Evolutionary conservation across 2,329 filamentous ascomycete species (phyloP).

Genomic region (Diaporthe destruens): DNA sequence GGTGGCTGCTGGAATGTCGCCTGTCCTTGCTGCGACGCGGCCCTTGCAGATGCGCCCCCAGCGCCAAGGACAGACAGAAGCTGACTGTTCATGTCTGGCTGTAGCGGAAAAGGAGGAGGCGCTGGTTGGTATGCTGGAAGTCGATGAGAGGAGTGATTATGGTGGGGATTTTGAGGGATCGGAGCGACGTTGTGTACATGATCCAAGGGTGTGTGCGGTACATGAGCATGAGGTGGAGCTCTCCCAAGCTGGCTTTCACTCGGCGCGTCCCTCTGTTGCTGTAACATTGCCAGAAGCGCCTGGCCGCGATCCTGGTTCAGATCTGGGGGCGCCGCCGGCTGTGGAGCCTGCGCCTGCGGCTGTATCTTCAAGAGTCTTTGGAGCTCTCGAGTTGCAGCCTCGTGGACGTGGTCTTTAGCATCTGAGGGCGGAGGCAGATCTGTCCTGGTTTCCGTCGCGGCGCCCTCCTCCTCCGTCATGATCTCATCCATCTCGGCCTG

Average conservation of each 20-base stretch:
- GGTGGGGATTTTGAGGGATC: conserved; percentile 70
- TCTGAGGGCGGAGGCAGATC: conserved; percentile 47
- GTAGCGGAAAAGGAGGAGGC: conserved; percentile 63
- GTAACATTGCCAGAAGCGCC: conserved; percentile 66
- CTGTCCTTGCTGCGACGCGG: conserved; percentile 31
- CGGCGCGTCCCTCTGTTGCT: conserved; percentile 52
- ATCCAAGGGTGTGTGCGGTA: conserved; percentile 67
- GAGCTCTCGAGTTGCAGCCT: conserved; percentile 65
- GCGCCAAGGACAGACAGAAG: conserved; percentile 45
- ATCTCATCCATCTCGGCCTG: conserved; percentile 64
- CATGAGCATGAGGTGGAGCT: conserved; percentile 41
- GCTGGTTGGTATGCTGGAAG: conserved; percentile 61
- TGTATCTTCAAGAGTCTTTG: conserved; percentile 69
- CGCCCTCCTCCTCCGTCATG: conserved; percentile 71
- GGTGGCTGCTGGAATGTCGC: conserved; percentile 38
- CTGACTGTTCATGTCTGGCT: conserved; percentile 46
- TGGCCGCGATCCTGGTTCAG: conserved; percentile 58
- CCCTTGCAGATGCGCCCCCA: conserved; percentile 38
- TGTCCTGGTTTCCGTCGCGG: conserved; percentile 56
- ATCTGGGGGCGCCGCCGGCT: conserved; percentile 48
- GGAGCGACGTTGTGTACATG: conserved; percentile 62
- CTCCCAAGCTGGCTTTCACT: conserved; percentile 38
- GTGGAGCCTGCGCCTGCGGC: conserved; percentile 63
- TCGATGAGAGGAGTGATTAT: conserved; percentile 64
- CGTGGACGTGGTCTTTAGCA: conserved; percentile 48